Base-by-base conservation (phyloP, 1,284 basidiomycete genomes). In the Lentinula novae-zelandiae region DNA sequence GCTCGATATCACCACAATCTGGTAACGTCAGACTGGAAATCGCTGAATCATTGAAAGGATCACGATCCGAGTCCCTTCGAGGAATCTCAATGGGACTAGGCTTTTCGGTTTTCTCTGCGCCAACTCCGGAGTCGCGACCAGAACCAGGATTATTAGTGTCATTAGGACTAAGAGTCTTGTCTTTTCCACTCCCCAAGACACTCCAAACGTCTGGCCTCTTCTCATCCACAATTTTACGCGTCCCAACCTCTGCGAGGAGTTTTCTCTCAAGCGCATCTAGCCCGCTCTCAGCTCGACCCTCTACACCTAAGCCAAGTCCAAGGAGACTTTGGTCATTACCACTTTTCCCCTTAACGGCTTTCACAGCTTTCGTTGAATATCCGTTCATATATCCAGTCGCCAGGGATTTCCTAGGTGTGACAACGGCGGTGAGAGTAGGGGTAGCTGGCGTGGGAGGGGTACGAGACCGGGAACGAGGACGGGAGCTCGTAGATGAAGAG, bases 21-120 rank as follows among this genome's bases (percentile, higher is more conserved):
- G 84, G 85, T n/a, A 90, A 76, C 12, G 86, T 86, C 64, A 90
- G 70, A 67, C 88, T 90, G 46, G 88, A 90, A 54, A 90, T 90
- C 31, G 86, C 88, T 52, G 85, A 87, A 66, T 90, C 88, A 61
- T 86, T 82, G 62, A 81, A 71, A 10, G 77, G 76, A 63, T 62
- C 60, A 15, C 48, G 58, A 39, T 61, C 60, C 10, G 53, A 59
- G 10, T 60, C 60, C 65, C 57, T 48, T 58, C 46, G 55, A 44
- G 62, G 63, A 36, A 66, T 64, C 55, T 56, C 56, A 39, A 64
- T 64, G 6, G 64, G 62, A 17, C 53, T 64, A 17, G 51, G 57
- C 54, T 48, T 57, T 38, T 50, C 49, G 5, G 58, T 58, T 48
- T 54, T 38, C n/a, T 44, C 51, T 48, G 20, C 49, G 12, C 49